A percentile compares a stretch with the other conserved stretches of the same genome.
Evolutionary conservation across 2,329 filamentous ascomycete genomes (phyloP).

Genomic region (Neofusicoccum sp.): DNA sequence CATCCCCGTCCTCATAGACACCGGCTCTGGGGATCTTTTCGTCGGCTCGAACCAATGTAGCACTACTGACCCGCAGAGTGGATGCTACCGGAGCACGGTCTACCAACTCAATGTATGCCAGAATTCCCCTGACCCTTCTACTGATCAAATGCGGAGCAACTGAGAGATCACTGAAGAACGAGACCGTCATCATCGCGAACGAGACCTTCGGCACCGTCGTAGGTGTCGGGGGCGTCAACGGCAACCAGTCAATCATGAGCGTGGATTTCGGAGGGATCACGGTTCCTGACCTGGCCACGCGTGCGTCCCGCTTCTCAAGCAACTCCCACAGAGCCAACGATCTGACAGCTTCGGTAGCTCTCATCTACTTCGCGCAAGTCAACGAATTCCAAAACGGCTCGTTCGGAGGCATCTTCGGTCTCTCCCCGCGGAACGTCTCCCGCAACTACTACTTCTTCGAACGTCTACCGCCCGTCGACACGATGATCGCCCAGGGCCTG

Average conservation of each 20-base stretch:
- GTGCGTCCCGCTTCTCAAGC: background rate
- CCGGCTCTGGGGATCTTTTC: conserved; percentile 2
- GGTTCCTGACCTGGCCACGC: background rate
- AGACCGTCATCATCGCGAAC: background rate
- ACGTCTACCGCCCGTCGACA: background rate
- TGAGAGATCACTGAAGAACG: background rate
- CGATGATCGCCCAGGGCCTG: background rate
- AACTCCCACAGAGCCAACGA: too few species aligned
- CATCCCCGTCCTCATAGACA: background rate
- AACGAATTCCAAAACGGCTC: conserved; percentile 2
- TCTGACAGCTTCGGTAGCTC: background rate
- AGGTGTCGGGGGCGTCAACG: background rate
- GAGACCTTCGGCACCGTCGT: conserved; percentile 9
- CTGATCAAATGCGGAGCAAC: background rate
- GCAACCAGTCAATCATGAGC: conserved; percentile 3
- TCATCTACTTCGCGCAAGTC: background rate
- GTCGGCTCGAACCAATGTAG: conserved; percentile 2
- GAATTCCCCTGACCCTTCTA: background rate
- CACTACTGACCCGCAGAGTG: background rate
- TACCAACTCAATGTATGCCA: background rate
- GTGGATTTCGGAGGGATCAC: conserved; percentile 2
- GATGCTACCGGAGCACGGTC: background rate
- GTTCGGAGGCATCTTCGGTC: conserved; percentile 2
- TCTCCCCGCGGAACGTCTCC: background rate
- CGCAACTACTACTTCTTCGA: conserved; percentile 13